A percentile compares a stretch with the other conserved stretches of the same genome.
These are phyloP conservation scores for Plectosphaerella sp. DNA, from an alignment of 2,329 filamentous ascomycete species.

Conservation along the genomic window DNA sequence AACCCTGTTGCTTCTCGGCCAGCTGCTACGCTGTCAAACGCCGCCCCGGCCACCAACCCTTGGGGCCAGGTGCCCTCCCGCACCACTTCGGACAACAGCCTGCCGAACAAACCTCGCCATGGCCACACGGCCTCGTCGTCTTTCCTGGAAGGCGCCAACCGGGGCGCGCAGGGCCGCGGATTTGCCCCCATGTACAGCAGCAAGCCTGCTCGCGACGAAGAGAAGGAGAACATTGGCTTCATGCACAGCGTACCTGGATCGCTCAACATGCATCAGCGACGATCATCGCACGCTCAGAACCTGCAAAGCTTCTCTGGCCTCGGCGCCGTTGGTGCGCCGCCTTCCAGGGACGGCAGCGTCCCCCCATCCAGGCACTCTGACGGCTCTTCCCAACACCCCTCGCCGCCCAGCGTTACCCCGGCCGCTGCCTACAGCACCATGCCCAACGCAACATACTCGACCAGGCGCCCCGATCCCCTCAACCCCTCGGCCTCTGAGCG, in stretches of 20 bases:
- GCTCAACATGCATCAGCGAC: constrained; percentile 21
- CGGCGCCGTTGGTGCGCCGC: constrained; percentile 27
- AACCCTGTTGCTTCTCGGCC: no score
- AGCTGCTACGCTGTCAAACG: no score
- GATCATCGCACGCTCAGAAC: constrained; percentile 23
- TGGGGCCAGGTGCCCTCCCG: no score
- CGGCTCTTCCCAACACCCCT: constrained; percentile 23
- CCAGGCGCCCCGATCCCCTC: no score
- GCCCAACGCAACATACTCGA: background rate
- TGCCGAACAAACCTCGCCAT: constrained; percentile 14
- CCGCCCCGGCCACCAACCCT: background rate
- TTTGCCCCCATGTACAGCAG: constrained; percentile 24
- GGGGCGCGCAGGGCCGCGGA: constrained; percentile 5
- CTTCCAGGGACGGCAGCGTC: constrained; percentile 50
- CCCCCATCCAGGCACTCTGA: constrained; percentile 53
- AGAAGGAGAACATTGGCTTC: constrained; percentile 25
- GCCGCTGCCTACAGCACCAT: background rate
- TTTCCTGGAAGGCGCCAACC: constrained; percentile 14
- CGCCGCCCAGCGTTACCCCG: constrained; percentile 22
- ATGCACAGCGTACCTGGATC: constrained; percentile 2
- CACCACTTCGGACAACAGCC: no score
- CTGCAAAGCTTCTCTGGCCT: constrained; percentile 35
- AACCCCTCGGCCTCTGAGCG: background rate
- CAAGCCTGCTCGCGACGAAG: constrained; percentile 30
- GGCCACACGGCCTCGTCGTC: constrained; percentile 19